Percentiles rank a stretch among this genome's conserved stretches.
phyloP scores from a whole-genome alignment of 306 rosid genomes.

The Vigna trinervia region DNA sequence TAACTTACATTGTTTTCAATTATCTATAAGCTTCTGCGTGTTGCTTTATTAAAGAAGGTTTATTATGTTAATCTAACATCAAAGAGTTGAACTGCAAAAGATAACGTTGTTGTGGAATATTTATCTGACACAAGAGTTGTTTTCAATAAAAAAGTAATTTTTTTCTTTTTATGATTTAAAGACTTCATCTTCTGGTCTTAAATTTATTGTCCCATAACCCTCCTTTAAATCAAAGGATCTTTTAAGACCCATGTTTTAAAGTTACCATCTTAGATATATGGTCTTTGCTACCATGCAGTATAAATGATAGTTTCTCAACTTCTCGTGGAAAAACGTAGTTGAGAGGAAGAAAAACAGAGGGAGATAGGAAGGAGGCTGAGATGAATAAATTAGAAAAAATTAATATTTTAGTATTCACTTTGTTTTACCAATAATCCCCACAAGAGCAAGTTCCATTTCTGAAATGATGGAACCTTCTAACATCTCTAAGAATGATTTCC shows the following conservation, averaged over 20 bases:
- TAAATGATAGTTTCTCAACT: neutral
- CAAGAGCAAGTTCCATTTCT: constrained; percentile 86
- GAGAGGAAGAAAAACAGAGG: constrained; percentile 1
- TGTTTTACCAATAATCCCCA: constrained; percentile 83
- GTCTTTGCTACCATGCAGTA: constrained; percentile 11
- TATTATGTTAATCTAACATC: too few relatives aligned
- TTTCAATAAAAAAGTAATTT: too few relatives aligned
- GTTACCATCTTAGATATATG: too few relatives aligned
- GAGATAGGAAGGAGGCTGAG: neutral
- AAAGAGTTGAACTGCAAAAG: constrained; percentile 2
- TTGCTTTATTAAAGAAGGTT: too few relatives aligned
- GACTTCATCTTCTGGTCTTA: too few relatives aligned
- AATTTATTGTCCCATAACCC: too few relatives aligned
- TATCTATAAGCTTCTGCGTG: too few relatives aligned
- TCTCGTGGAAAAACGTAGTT: neutral
- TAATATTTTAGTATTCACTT: neutral
- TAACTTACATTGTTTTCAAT: too few relatives aligned
- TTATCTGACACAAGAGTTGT: too few relatives aligned
- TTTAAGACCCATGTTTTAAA: too few relatives aligned
- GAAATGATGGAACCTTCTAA: constrained; percentile 95
- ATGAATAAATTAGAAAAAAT: neutral
- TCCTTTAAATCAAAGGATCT: too few relatives aligned
- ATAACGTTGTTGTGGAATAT: neutral
- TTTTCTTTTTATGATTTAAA: too few relatives aligned
- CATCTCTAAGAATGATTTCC: constrained; percentile 88